These are phyloP conservation scores for Cornus florida DNA, from an alignment of 148 eudicot genomes.

Conservation along the genomic window DNA sequence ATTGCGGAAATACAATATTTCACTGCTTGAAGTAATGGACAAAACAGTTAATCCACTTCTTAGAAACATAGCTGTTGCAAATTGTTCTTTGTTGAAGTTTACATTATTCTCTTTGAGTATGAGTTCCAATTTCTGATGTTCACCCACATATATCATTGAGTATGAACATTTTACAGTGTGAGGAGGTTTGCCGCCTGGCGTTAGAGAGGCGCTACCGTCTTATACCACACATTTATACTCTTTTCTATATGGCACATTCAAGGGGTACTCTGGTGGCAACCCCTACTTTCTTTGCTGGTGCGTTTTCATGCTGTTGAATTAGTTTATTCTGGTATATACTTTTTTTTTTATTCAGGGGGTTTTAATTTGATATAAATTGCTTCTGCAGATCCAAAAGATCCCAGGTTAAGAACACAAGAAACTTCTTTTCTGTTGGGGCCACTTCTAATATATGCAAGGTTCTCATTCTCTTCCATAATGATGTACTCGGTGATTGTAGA, in stretches of 20 bases:
- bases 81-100: neutral
- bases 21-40: neutral
- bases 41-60: neutral
- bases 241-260: constrained; percentile 92
- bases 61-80: neutral
- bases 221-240: constrained; percentile 87
- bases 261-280: constrained; percentile 88
- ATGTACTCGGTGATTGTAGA: neutral
- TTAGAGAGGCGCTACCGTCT: constrained; percentile 89
- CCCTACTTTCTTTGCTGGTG: constrained; percentile 91
- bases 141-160: constrained; percentile 1
- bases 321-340: neutral
- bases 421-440: constrained; percentile 89
- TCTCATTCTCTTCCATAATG: constrained; percentile 15
- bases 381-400: constrained; percentile 77
- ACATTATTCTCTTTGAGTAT: neutral
- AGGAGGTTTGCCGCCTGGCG: constrained; percentile 95
- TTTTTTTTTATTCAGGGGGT: neutral
- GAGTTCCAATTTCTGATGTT: neutral
- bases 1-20: neutral
- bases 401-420: constrained; percentile 60
- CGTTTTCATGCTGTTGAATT: constrained; percentile 13
- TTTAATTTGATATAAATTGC: constrained; percentile 13
- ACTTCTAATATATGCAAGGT: constrained; percentile 86
- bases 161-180: constrained; percentile 54